Base-by-base conservation (phyloP, 768 basidiomycete species). In the Mycena galericulata region DNA sequence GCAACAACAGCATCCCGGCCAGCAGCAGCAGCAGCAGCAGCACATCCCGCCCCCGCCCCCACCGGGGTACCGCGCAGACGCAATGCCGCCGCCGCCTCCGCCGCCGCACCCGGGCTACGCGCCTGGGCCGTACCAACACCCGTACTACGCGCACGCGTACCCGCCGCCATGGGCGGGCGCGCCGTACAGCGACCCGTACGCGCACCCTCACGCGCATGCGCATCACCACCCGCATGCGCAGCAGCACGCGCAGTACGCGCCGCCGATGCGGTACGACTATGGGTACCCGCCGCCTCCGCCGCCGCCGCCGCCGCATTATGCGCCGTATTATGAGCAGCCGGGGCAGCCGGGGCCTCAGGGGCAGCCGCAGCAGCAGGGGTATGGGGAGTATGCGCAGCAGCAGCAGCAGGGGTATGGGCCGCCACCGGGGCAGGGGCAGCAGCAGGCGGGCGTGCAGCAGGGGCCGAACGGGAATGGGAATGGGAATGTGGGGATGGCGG, bases 1-100 rank as follows among this genome's bases (percentile, higher is more conserved):
- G 17, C 51, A 54, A 32, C 77, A 73, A 22, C 75, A 68, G 49
- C 77, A 76, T 26, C 76, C 76, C 27, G 69, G 54, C 12, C 75
- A 73, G 14, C 75, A 74, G 26, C 75, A 73, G 18, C 76, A 76
- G 27, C 72, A 65, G 9, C 67, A 71, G 14, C 74, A 73, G 40
- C 69, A 71, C 47, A 59, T 64, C 40, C 65, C 66, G 5, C 67
- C 73, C 32, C 73, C 59, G 57, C 71, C 59, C 41, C 71, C 74
- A 36, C 51, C 74, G 58, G 74, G 68, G 22, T 62, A 68, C 58
- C 73, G 71, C 55, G 63, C 58, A n/a, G 71, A 72, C 57, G 68
- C 55, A 64, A 65, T 68, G 55, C 67, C 70, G 53, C 66, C 67
- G 26, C 76, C 62, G 20, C 72, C 67, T 24, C 68, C 59, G 15